phyloP scores from a whole-genome alignment of 2,329 filamentous ascomycete species.

The Emergomyces africanus region DNA sequence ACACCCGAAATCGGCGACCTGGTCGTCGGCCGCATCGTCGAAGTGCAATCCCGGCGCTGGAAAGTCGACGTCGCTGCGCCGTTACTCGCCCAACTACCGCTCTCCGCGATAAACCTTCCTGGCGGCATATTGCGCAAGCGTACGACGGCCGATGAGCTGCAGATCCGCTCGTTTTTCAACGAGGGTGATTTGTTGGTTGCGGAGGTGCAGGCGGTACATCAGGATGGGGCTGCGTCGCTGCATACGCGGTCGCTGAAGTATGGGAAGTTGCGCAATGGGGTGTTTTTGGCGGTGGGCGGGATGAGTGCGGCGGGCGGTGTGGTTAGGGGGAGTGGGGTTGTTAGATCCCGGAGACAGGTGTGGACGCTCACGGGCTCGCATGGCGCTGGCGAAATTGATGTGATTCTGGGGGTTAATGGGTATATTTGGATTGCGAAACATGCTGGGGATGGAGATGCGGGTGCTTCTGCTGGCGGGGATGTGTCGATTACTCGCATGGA shows the following conservation, averaged over 20 bases:
- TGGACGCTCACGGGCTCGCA: conserved; percentile 54
- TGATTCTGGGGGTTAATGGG: conserved; percentile 87
- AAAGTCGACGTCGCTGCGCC: conserved; percentile 86
- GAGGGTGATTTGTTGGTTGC: conserved; percentile 91
- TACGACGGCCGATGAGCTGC: conserved; percentile 91
- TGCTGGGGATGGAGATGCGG: conserved; percentile 44
- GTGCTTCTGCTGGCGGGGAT: conserved; percentile 30
- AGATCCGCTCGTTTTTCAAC: conserved; percentile 93
- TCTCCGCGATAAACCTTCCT: conserved; percentile 86
- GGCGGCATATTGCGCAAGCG: conserved; percentile 83
- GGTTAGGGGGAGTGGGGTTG: conserved; percentile 63
- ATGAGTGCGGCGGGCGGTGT: conserved; percentile 61
- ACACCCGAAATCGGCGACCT: conserved; percentile 93
- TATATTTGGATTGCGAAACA: conserved; percentile 95
- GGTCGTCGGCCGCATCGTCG: conserved; percentile 82
- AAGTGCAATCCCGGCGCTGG: conserved; percentile 90
- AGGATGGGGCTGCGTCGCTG: conserved; percentile 72
- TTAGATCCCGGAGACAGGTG: conserved; percentile 70
- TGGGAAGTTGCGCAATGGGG: conserved; percentile 86
- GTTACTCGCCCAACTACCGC: conserved; percentile 69
- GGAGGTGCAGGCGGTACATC: conserved; percentile 81
- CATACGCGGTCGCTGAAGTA: conserved; percentile 89
- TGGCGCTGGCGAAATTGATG: conserved; percentile 53
- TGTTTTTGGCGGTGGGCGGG: conserved; percentile 72
- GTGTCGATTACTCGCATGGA: conserved; percentile 71